phyloP scores from a whole-genome alignment of 257 asterid genomes.

The Paulownia fortunei region DNA sequence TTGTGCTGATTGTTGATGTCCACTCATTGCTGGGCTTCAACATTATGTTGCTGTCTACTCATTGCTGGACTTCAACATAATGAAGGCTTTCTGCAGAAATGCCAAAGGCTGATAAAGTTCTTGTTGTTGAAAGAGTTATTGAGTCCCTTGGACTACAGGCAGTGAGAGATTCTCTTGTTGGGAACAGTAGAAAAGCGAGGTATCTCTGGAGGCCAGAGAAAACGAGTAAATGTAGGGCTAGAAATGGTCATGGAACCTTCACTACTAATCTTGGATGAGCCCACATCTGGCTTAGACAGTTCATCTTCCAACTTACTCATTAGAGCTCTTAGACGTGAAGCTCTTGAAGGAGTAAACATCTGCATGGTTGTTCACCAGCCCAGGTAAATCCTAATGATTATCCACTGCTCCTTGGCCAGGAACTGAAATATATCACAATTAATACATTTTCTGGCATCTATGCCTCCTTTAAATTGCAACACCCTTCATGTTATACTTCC shows the following conservation, averaged over 20 bases:
- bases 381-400: conserved; percentile 53
- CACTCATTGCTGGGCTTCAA: too few species aligned
- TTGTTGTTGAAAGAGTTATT: conserved; percentile 90
- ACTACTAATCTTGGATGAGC: conserved; percentile 89
- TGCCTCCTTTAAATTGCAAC: too few species aligned
- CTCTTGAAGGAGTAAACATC: conserved; percentile 94
- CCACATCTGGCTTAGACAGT: conserved; percentile 96
- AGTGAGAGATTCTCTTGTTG: conserved; percentile 89
- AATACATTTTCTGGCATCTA: too few species aligned
- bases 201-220: conserved; percentile 96
- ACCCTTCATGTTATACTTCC: too few species aligned
- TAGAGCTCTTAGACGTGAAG: conserved; percentile 93
- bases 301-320: conserved; percentile 91
- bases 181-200: conserved; percentile 94
- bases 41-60: conserved; percentile 32
- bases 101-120: conserved; percentile 94
- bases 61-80: conserved; percentile 39
- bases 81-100: conserved; percentile 79
- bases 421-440: conserved; percentile 1
- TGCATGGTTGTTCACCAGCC: conserved; percentile 99
- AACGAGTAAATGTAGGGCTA: conserved; percentile 93
- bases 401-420: conserved; percentile 16
- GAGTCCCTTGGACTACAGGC: conserved; percentile 94
- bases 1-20: conserved; percentile 43
- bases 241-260: conserved; percentile 99